Evolutionary conservation across 2,329 filamentous ascomycete genomes (phyloP), one percentile per base, ranked within the genome.

Genomic region (Beauveria rudraprayagi): DNA sequence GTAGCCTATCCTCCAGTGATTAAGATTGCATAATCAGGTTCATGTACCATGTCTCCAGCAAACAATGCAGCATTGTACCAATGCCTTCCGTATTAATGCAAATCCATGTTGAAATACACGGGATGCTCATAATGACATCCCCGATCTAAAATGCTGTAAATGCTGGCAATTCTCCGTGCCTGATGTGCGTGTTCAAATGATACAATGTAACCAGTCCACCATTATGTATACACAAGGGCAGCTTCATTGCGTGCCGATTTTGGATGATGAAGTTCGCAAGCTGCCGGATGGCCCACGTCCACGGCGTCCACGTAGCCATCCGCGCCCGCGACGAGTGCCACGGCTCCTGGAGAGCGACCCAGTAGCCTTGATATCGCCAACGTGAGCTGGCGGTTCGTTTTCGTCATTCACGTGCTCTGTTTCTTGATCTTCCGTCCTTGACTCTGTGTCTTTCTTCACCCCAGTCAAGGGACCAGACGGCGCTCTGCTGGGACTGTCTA

Each of bases 231-330:
- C 44, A 55, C 26, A 28, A 14, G 17, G 44, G 53, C 40, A 44
- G 10, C 1, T 34, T 47, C 14, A 48, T 41, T 19, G 50, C 28
- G 48, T 43, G 47, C 48, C 46, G 11, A n/a, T 24, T 22, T 47
- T 22, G 17, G 56, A 17, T 9, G 56, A 58, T 55, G 58, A 22
- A 5, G 30, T 30, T 17, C 24, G 56, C 17, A 58, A 11, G 37
- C 26, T 52, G 47, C 56, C 40, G 5, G 56, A 59, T 34, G 57
- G 40, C 8, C 55, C 56, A 43, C 61, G 48, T 5, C 61, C 56
- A 14, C 56, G 55, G 43, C 61, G 55, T 22, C 61, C 56, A 44
- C 61, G 61, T 10, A 62, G 50, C 56, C 56, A 55, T 37, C 56
- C 61, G n/a, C 61, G 56, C 16, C 56, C 61, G n/a, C 61, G 55